Base-by-base conservation (phyloP, 2,329 filamentous ascomycete genomes). In the Bipolaris bicolor region DNA sequence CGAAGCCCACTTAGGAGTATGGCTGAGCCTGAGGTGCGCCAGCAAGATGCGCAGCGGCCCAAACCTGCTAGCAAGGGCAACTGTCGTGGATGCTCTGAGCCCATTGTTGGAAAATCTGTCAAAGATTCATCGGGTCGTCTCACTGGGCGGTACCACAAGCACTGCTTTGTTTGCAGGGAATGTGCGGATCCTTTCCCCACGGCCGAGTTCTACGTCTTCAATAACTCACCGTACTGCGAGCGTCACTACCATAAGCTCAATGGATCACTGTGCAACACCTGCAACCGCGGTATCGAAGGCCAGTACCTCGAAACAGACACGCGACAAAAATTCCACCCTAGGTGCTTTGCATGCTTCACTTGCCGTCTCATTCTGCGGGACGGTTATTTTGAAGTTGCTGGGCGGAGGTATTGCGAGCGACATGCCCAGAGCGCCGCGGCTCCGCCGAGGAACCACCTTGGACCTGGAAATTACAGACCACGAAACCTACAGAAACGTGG, bases 211-310 rank as follows among this genome's bases (percentile, higher is more conserved):
- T 99, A 99, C 74, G 93, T 99, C 10, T 85, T 92, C 58, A 80
- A 90, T 63, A 92, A 99, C 77, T 84, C 87, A 57, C 95, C 95
- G 0, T 97, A 94, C 78, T 98, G 95, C 77, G 89, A 92, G 65
- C 87, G 88, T 48, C 92, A 98, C 77, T 99, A 98, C 74, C 95
- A 99, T 78, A 86, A 90, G 74, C 84, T 95, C 33, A 98, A 98
- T 68, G 89, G 90, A 49, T 96, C 91, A 45, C 80, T 97, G 1
- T 99, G 95, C 74, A 84, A 85, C 15, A 84, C 84, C 29, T 99
- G 95, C 75, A 85, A 90, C 62, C 81, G 82, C 10, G 95, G 95
- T 13, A 98, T 99, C 65, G 95, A 99, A 76, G 95, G 95, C 0
- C 89, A 93, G 66, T 99, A 96, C 69, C 82, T 97, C 36, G 92